A percentile compares a stretch with the other conserved stretches of the same genome.
These are phyloP conservation scores for Rhizopus stolonifer DNA, from an alignment of 371 early-diverging fungal species.

Conservation along the genomic window DNA sequence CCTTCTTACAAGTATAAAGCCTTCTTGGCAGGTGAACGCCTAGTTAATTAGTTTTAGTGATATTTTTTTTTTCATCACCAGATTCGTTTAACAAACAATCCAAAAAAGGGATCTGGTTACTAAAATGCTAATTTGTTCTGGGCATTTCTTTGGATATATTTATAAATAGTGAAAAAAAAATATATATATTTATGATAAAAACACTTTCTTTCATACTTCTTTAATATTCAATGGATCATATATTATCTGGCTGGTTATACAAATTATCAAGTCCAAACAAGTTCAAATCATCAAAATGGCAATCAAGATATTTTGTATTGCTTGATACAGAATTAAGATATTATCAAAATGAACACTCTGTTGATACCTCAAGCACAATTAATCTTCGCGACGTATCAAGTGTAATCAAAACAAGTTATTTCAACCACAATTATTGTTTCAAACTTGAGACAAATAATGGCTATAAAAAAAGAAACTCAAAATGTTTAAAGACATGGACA, in stretches of 20 bases:
- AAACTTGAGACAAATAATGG: slow-evolving; percentile 25
- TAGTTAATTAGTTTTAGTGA: no score
- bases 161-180: no score
- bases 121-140: no score
- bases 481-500: slow-evolving; percentile 21
- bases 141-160: no score
- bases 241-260: slow-evolving; percentile 25
- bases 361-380: slow-evolving; percentile 22
- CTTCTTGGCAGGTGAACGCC: no score
- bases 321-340: slow-evolving; percentile 41
- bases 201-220: no score
- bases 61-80: no score
- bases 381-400: slow-evolving; percentile 22
- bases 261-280: slow-evolving; percentile 22
- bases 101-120: no score
- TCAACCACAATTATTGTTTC: slow-evolving; percentile 24
- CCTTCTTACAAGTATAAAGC: no score
- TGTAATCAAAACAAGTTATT: slow-evolving; percentile 3
- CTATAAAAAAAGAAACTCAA: neutral
- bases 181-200: no score
- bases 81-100: no score
- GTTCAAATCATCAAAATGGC: slow-evolving; percentile 32
- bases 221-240: slow-evolving; percentile 3
- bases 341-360: slow-evolving; percentile 38
- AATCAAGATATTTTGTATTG: slow-evolving; percentile 37